Evolutionary conservation across 2,329 filamentous ascomycete species (phyloP).

Genomic region (Phoma sp.): DNA sequence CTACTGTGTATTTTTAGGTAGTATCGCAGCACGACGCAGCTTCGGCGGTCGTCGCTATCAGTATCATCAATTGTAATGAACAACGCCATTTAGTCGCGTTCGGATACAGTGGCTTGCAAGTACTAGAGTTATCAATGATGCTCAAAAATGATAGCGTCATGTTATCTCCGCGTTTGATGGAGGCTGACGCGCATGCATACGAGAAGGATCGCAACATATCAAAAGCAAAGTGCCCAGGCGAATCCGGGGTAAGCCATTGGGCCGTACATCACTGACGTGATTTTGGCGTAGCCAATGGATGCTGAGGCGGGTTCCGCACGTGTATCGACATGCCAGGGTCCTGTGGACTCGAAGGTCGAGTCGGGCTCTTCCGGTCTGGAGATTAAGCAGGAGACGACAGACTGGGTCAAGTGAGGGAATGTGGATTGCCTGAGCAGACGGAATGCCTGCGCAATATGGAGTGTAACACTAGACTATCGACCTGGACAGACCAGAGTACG

Average conservation of each 20-base stretch:
- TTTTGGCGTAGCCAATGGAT: neutral
- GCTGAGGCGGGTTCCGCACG: neutral
- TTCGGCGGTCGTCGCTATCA: neutral
- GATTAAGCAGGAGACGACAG: neutral
- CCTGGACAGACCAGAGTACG: neutral
- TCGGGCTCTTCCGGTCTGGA: neutral
- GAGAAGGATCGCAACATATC: neutral
- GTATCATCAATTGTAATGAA: conserved; percentile 7
- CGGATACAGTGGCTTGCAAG: neutral
- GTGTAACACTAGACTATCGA: neutral
- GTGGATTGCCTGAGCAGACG: neutral
- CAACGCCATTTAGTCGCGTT: neutral
- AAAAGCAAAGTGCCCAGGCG: conserved; percentile 6
- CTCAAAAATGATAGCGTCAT: neutral
- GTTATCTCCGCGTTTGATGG: conserved; percentile 5
- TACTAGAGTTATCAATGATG: neutral
- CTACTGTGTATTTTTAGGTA: conserved; percentile 13
- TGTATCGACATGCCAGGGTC: neutral
- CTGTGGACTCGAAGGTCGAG: neutral
- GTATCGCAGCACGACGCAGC: conserved; percentile 1
- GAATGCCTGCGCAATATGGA: neutral
- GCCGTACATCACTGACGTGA: neutral
- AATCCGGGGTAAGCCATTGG: conserved; percentile 1
- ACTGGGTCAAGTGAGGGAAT: neutral
- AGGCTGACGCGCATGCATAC: conserved; percentile 3